Percentiles rank a stretch among this genome's conserved stretches.
phyloP scores from a whole-genome alignment of 1,284 basidiomycete species.

The Trametes sp. region DNA sequence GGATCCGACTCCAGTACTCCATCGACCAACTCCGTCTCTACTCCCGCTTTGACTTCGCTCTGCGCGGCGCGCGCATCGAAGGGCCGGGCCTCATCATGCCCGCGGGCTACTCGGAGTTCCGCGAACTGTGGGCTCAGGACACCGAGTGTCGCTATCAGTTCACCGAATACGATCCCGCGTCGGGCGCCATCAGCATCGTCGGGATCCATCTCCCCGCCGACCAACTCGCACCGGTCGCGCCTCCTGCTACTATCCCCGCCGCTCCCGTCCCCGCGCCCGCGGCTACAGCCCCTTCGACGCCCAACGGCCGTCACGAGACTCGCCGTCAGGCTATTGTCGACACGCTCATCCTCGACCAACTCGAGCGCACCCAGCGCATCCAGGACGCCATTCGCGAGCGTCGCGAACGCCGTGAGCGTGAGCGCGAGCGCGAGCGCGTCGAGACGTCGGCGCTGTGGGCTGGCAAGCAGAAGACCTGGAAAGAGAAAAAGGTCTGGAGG shows the following conservation, averaged over 20 bases:
- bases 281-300: neutral
- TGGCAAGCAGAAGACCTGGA: neutral
- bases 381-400: neutral
- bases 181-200: neutral
- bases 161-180: neutral
- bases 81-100: neutral
- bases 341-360: neutral
- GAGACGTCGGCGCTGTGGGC: neutral
- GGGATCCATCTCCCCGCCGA: neutral
- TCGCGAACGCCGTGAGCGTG: neutral
- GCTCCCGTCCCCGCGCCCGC: neutral
- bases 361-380: neutral
- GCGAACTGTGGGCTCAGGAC: constrained; percentile 1
- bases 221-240: neutral
- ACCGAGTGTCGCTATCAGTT: neutral
- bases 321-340: constrained; percentile 2
- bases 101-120: constrained; percentile 3
- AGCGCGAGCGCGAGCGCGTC: too few species aligned
- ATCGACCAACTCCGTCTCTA: neutral
- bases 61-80: neutral
- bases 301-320: neutral
- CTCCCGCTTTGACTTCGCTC: neutral
- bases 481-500: neutral
- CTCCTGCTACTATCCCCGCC: neutral
- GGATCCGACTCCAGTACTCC: neutral